Evolutionary conservation across 2,329 filamentous ascomycete genomes (phyloP).

Genomic region (Colletotrichum kahawae): DNA sequence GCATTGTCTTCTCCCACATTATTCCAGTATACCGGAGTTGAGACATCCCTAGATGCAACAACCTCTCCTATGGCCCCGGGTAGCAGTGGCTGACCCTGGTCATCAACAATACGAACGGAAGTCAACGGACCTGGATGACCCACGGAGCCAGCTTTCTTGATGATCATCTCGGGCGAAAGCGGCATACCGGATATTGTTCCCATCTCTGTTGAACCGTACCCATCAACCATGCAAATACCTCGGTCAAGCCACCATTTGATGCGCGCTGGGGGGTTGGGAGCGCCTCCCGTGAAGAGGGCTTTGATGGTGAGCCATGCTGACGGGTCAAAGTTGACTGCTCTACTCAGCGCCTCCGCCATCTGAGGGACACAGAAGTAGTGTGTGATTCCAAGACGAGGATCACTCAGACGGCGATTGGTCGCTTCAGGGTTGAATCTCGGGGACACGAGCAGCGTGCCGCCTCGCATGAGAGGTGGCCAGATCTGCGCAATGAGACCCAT

Average conservation of each 20-base stretch:
- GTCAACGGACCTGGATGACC: slow-evolving; percentile 11
- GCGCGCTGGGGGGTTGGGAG: slow-evolving; percentile 7
- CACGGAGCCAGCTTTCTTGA: slow-evolving; percentile 10
- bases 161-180: background rate
- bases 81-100: background rate
- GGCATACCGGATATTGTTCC: slow-evolving; percentile 13
- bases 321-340: background rate
- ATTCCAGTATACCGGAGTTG: slow-evolving; percentile 15
- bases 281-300: slow-evolving; percentile 11
- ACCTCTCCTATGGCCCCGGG: slow-evolving; percentile 7
- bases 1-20: background rate
- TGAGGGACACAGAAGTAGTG: slow-evolving; percentile 20
- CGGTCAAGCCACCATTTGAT: slow-evolving; percentile 14
- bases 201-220: slow-evolving; percentile 13
- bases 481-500: slow-evolving; percentile 17
- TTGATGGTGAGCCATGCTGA: slow-evolving; percentile 3
- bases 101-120: slow-evolving; percentile 9
- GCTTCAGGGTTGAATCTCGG: slow-evolving; percentile 2
- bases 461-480: slow-evolving; percentile 1
- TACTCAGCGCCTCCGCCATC: slow-evolving; percentile 13
- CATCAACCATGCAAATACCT: slow-evolving; percentile 8
- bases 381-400: background rate
- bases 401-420: background rate
- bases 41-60: background rate
- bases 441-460: slow-evolving; percentile 3